These are phyloP conservation scores for Trypanosoma grayi DNA, from an alignment of 208 protist genomes.

Conservation along the genomic window DNA sequence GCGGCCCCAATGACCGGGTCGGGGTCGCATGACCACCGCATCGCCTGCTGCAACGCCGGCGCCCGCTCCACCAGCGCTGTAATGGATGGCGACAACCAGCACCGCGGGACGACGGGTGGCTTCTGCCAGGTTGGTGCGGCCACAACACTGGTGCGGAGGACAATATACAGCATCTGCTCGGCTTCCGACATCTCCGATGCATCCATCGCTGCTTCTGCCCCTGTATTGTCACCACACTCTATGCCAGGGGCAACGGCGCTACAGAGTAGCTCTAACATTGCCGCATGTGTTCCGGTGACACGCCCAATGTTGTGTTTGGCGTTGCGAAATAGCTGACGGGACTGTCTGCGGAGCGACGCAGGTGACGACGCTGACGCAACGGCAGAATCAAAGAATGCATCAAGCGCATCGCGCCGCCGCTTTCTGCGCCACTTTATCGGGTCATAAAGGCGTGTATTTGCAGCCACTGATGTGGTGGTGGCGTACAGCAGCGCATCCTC, in stretches of 20 bases:
- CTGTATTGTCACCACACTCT: background rate
- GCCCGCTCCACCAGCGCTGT: constrained; percentile 57
- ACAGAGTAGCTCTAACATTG: constrained; percentile 34
- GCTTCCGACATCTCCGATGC: constrained; percentile 26
- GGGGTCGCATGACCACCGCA: constrained; percentile 66
- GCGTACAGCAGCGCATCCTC: background rate
- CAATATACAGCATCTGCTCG: constrained; percentile 73
- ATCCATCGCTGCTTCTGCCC: background rate
- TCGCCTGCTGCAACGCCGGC: constrained; percentile 26
- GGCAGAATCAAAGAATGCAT: constrained; percentile 24
- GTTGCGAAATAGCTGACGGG: constrained; percentile 13
- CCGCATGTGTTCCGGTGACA: constrained; percentile 26
- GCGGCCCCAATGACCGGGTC: constrained; percentile 70
- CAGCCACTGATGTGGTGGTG: background rate
- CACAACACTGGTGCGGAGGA: constrained; percentile 71
- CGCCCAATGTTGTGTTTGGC: constrained; percentile 20
- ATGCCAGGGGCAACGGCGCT: constrained; percentile 7
- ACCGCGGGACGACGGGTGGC: constrained; percentile 36
- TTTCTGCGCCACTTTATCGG: constrained; percentile 8
- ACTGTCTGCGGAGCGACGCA: background rate
- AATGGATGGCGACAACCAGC: constrained; percentile 51
- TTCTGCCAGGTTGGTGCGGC: constrained; percentile 28
- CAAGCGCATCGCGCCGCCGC: constrained; percentile 16
- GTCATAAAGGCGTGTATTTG: background rate
- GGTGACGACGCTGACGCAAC: background rate